phyloP scores from a whole-genome alignment of 805 yeast species.

The Starmerella apis region DNA sequence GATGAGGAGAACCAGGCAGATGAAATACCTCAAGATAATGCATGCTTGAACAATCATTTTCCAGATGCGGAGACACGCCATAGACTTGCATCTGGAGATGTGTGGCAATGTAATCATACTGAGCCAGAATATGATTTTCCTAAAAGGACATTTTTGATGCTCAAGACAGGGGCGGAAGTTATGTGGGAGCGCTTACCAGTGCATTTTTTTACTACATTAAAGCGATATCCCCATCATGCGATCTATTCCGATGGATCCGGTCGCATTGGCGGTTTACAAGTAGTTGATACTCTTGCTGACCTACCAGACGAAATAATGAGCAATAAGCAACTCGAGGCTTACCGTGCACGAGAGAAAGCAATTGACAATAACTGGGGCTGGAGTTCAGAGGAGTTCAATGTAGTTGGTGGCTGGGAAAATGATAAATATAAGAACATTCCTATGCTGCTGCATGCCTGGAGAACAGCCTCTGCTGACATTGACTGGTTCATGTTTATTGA shows the following conservation, averaged over 20 bases:
- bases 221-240: conserved; percentile 29
- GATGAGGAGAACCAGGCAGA: no score
- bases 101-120: background rate
- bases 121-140: conserved; percentile 6
- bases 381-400: background rate
- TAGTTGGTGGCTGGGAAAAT: conserved; percentile 11
- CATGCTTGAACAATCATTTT: background rate
- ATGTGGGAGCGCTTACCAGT: conserved; percentile 26
- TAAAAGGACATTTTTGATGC: conserved; percentile 4
- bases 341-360: conserved; percentile 26
- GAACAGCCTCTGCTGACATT: conserved; percentile 21
- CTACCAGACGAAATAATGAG: conserved; percentile 22
- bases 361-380: conserved; percentile 25
- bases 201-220: conserved; percentile 31
- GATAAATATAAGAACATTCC: conserved; percentile 7
- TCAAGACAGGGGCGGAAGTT: conserved; percentile 1
- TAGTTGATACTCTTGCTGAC: conserved; percentile 30
- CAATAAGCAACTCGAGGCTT: conserved; percentile 16
- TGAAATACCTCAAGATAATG: no score
- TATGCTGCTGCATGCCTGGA: conserved; percentile 30
- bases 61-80: background rate
- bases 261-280: conserved; percentile 29
- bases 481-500: conserved; percentile 34
- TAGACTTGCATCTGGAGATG: background rate
- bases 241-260: conserved; percentile 32